A percentile compares a stretch with the other conserved stretches of the same genome.
These are phyloP conservation scores for Chrysoporthe austroafricana DNA, from an alignment of 2,329 filamentous ascomycete species.

Conservation along the genomic window DNA sequence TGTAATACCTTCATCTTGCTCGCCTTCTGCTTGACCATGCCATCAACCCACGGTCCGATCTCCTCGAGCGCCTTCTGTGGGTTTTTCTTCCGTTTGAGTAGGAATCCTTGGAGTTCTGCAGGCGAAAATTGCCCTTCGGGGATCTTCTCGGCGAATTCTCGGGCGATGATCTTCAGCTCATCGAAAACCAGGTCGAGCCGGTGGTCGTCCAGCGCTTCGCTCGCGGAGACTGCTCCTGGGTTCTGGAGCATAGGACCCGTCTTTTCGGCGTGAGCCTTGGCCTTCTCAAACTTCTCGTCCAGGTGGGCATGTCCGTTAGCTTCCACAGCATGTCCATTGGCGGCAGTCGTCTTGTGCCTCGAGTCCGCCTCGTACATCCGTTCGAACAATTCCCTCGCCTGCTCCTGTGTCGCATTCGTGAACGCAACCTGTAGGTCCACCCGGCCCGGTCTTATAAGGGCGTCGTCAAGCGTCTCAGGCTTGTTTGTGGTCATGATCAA, in stretches of 20 bases:
- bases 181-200: slow-evolving; percentile 38
- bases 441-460: slow-evolving; percentile 73
- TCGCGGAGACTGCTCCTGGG: slow-evolving; percentile 3
- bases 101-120: slow-evolving; percentile 67
- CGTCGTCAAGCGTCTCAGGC: slow-evolving; percentile 72
- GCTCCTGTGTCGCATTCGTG: slow-evolving; percentile 57
- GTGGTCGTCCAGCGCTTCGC: slow-evolving; percentile 26
- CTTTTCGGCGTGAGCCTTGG: slow-evolving; percentile 9
- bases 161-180: slow-evolving; percentile 51
- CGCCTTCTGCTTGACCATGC: slow-evolving; percentile 54
- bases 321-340: background rate
- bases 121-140: slow-evolving; percentile 58
- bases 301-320: background rate
- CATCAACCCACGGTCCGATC: slow-evolving; percentile 57
- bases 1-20: slow-evolving; percentile 51
- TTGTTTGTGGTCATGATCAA: slow-evolving; percentile 84
- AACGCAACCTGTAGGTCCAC: slow-evolving; percentile 58
- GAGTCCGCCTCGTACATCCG: slow-evolving; percentile 61
- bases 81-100: slow-evolving; percentile 64
- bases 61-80: slow-evolving; percentile 59
- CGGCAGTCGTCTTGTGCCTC: slow-evolving; percentile 28
- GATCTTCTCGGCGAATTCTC: slow-evolving; percentile 56
- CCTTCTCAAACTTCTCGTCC: slow-evolving; percentile 8
- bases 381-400: slow-evolving; percentile 62
- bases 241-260: background rate